Base-by-base conservation (phyloP, 2,329 filamentous ascomycete genomes). In the Tolypocladium tropicale region DNA sequence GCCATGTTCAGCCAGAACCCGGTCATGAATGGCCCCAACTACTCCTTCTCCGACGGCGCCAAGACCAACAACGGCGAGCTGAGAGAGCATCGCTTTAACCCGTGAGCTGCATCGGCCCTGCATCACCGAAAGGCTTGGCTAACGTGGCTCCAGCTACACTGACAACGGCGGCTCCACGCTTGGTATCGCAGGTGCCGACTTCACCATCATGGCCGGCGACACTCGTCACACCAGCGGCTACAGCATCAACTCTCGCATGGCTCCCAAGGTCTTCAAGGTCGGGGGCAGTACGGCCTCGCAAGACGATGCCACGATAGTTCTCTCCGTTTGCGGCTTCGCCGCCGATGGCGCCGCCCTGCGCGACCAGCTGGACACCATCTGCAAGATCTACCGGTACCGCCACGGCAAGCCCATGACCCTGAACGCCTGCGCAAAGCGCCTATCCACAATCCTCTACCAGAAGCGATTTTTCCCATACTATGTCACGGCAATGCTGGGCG, bases 391-490 rank as follows among this genome's bases (percentile, higher is more conserved):
- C 83, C 89, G 89, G 67, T 96, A 96, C 79, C 91, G 95, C 72
- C 93, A 97, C 73, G 90, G 90, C 74, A 99, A 97, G 79, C 85
- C 90, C 62, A 99, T 99, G 87, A 87, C 84, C 61, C 88, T 97
- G 68, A 87, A 90, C 67, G 94, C 94, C 52, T 97, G 93, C 74
- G 95, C 94, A 56, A 93, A 97, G 76, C 86, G 93, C 56, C 81
- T 99, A 59, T 93, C 90, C 43, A 96, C 95, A 51, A 95, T 99
- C 63, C 85, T 99, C 56, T 99, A 99, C 79, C 81, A 86, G 73
- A 97, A 97, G 79, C 90, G 94, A 52, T 99, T 99, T 80, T 99
- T 99, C 79, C 94, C 94, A 25, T 99, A 96, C 83, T 99, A 99
- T 74, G 90, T 95, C 57, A 85, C 93, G 67, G 93, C 93, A 34